Percentiles rank a stretch among this genome's conserved stretches.
Evolutionary conservation across 1,284 basidiomycete genomes (phyloP).

Genomic region (Ganoderma boninense): DNA sequence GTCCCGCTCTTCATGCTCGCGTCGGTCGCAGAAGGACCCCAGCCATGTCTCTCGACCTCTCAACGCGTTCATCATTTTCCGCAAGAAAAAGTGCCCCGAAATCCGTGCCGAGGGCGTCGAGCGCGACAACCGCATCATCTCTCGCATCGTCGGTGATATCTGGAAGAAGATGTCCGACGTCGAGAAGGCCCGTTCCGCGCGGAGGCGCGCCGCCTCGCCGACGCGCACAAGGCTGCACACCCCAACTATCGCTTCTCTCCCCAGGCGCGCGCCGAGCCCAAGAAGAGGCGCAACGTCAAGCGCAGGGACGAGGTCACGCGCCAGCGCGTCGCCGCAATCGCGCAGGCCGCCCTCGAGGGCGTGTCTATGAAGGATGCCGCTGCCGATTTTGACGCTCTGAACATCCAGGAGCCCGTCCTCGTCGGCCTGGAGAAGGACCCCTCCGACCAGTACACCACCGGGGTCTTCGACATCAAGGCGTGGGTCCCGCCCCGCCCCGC

Average conservation of each 20-base stretch:
- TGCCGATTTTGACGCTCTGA: not conserved
- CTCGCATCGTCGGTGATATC: conserved; percentile 59
- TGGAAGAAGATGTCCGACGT: conserved; percentile 59
- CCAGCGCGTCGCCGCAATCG: conserved; percentile 32
- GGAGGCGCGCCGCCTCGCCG: conserved; percentile 60
- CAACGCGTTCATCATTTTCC: conserved; percentile 90
- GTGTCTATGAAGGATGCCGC: not conserved
- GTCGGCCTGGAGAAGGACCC: conserved; percentile 4
- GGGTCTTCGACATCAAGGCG: conserved; percentile 26
- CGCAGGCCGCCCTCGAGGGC: conserved; percentile 14
- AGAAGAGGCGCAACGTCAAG: conserved; percentile 37
- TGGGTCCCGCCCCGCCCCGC: conserved; percentile 12
- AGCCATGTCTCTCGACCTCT: conserved; percentile 82
- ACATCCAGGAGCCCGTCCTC: not conserved
- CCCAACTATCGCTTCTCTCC: conserved; percentile 61
- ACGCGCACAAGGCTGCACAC: conserved; percentile 50
- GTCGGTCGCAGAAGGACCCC: conserved; percentile 26
- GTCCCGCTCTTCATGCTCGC: conserved; percentile 14
- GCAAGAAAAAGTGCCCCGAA: conserved; percentile 66
- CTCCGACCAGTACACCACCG: conserved; percentile 23
- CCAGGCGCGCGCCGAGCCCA: conserved; percentile 24
- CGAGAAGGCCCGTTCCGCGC: conserved; percentile 46
- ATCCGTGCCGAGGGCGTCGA: conserved; percentile 53
- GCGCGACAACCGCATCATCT: conserved; percentile 65
- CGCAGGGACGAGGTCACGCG: conserved; percentile 33